Evolutionary conservation across 202 grass and related monocot species (phyloP).

Genomic region (Digitaria exilis): DNA sequence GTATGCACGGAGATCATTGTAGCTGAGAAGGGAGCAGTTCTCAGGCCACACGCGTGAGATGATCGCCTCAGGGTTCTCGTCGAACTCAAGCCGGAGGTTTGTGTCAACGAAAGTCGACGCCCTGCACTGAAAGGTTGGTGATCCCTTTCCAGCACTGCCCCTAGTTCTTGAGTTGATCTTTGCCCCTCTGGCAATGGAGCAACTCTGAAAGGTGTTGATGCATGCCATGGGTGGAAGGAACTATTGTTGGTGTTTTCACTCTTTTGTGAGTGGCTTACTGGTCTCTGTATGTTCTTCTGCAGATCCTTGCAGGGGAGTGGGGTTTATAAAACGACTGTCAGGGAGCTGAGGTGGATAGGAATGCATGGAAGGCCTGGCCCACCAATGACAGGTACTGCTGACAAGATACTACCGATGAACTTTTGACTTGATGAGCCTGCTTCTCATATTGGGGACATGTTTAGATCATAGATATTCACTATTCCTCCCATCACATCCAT

Average conservation of each 20-base stretch:
- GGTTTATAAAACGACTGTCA: slow-evolving; percentile 42
- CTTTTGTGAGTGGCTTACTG: slow-evolving; percentile 5
- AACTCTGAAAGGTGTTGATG: slow-evolving; percentile 48
- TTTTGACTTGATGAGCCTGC: slow-evolving; percentile 8
- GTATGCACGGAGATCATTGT: slow-evolving; percentile 67
- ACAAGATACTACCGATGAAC: slow-evolving; percentile 15
- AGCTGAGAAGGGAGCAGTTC: slow-evolving; percentile 82
- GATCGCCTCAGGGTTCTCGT: slow-evolving; percentile 92
- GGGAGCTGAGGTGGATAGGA: slow-evolving; percentile 36
- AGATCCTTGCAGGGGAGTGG: background rate
- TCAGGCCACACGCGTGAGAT: slow-evolving; percentile 89
- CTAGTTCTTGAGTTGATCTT: slow-evolving; percentile 9
- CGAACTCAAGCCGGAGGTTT: slow-evolving; percentile 58
- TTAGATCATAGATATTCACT: no score
- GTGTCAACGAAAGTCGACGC: slow-evolving; percentile 55
- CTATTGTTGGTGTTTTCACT: background rate
- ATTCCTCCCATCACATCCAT: no score
- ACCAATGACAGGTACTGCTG: slow-evolving; percentile 20
- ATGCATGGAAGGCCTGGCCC: slow-evolving; percentile 34
- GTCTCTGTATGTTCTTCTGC: slow-evolving; percentile 25
- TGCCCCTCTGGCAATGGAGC: slow-evolving; percentile 39
- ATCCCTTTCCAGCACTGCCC: slow-evolving; percentile 3
- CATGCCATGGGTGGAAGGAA: slow-evolving; percentile 43
- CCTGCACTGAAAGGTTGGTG: slow-evolving; percentile 40
- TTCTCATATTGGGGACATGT: no score